Evolutionary conservation across 805 yeast species (phyloP), one percentile per base, ranked within the genome.

Genomic region (Tetrapisispora taiwanensis): DNA sequence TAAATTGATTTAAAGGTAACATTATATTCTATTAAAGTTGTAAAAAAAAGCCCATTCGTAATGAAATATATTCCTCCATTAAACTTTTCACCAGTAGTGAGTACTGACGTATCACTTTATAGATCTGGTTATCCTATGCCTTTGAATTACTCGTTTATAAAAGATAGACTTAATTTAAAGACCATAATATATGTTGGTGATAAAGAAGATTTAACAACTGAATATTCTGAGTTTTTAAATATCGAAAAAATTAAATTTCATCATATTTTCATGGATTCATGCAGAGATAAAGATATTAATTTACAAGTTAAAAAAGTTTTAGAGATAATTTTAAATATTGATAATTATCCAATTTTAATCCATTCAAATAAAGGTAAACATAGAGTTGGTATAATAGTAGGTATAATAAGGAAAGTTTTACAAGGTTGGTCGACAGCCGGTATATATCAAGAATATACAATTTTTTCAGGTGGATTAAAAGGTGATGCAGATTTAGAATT

Each of bases 321-420:
- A 35, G 69, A 74, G 45, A 54, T 82, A 31, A 69, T 84, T 40
- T 59, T 79, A 28, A 74, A 82, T 53, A 70, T 70, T 39, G 76
- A 79, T 13, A 88, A 88, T 59, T 86, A 83, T 59, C 98, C 98
- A 1, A 78, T 90, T 12, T 69, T 90, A 45, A 75, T 90, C 12
- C 97, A 92, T 61, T 87, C 96, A 3, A 87, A 92, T 63, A 90
- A 90, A 67, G 98, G 98, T n/a, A 92, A 92, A 62, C 98, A 90
- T 60, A 66, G 98, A 36, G 89, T 87, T 2, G 97, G 97, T 0
- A 89, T 92, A 1, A 69, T 89, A 35, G 94, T 89, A n/a, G 98
- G 96, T 0, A 72, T 87, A 27, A 79, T 90, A 73, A 68, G 98
- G 40, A 87, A 86, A 58, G 61, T 83, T 42, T 66, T 88, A 38